Percentiles rank a stretch among this genome's conserved stretches.
Conservation (phyloP, 331 rosid species). For the Acacia concinna region DNA sequence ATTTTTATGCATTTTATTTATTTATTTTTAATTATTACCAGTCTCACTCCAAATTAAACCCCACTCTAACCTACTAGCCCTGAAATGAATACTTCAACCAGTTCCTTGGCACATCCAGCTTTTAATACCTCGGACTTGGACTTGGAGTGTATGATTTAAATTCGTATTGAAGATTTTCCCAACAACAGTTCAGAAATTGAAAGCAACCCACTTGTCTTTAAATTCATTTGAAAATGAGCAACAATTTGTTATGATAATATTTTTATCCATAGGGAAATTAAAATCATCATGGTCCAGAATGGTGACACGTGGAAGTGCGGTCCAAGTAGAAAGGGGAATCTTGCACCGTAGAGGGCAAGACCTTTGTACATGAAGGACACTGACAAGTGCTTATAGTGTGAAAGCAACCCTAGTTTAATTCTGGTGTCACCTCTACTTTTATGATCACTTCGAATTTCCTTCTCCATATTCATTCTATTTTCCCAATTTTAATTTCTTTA, state of each 20-base stretch:
- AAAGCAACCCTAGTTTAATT: slow-evolving; percentile 10
- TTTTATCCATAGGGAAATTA: neutral
- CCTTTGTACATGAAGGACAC: slow-evolving; percentile 28
- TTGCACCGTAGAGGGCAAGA: neutral
- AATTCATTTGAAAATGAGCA: neutral
- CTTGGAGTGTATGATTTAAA: neutral
- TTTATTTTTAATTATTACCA: no score
- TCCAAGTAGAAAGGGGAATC: slow-evolving; percentile 40
- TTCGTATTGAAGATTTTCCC: neutral
- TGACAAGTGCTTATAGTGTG: slow-evolving; percentile 32
- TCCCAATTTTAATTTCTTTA: neutral
- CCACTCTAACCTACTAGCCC: no score
- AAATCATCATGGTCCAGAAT: neutral
- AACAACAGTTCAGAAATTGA: neutral
- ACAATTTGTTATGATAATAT: neutral
- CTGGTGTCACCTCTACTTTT: slow-evolving; percentile 5
- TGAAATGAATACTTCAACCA: no score
- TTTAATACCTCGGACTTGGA: no score
- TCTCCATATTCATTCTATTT: slow-evolving; percentile 7
- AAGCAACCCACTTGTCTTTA: neutral
- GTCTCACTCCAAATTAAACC: no score
- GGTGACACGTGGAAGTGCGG: slow-evolving; percentile 27
- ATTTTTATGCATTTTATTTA: no score
- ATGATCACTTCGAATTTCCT: slow-evolving; percentile 9
- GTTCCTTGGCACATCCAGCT: no score